These are phyloP conservation scores for Borovskyia barvae DNA, from an alignment of 208 protist species.

Conservation along the genomic window DNA sequence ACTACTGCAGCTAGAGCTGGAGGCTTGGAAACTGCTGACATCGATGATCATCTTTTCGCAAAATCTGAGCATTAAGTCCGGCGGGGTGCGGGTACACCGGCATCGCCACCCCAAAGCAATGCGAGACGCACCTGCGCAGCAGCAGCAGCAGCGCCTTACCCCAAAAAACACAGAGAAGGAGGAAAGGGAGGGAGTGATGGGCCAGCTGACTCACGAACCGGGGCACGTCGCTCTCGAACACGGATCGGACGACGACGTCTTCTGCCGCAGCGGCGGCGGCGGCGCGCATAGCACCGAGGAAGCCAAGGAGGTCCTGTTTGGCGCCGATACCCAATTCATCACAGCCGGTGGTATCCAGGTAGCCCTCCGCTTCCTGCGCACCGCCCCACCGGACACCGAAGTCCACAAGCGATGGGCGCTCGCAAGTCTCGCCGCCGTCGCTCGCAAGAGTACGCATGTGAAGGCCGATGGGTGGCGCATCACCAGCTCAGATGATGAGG, in stretches of 20 bases:
- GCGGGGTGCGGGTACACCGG: conserved; percentile 6
- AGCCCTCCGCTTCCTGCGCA: conserved; percentile 47
- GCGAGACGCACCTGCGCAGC: background rate
- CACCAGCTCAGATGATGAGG: conserved; percentile 8
- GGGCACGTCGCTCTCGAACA: too few species aligned
- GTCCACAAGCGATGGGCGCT: conserved; percentile 44
- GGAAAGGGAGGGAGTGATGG: background rate
- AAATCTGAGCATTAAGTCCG: conserved; percentile 11
- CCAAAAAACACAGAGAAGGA: too few species aligned
- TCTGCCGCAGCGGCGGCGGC: background rate
- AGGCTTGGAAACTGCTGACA: conserved; percentile 66
- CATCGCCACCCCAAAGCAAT: background rate
- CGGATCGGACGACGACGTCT: background rate
- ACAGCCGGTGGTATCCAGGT: conserved; percentile 44
- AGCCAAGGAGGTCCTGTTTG: conserved; percentile 12
- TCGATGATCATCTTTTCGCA: conserved; percentile 51
- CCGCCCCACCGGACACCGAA: conserved; percentile 35
- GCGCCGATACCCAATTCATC: conserved; percentile 58
- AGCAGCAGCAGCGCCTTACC: conserved; percentile 1
- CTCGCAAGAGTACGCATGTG: conserved; percentile 13
- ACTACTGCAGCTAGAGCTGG: conserved; percentile 56
- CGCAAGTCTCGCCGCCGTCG: conserved; percentile 34
- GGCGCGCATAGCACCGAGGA: background rate
- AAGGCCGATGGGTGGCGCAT: conserved; percentile 6
- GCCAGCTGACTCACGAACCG: too few species aligned